Percentiles rank a stretch among this genome's conserved stretches.
These are phyloP conservation scores for Penicillium sp. DNA, from an alignment of 2,329 filamentous ascomycete species.

Conservation along the genomic window DNA sequence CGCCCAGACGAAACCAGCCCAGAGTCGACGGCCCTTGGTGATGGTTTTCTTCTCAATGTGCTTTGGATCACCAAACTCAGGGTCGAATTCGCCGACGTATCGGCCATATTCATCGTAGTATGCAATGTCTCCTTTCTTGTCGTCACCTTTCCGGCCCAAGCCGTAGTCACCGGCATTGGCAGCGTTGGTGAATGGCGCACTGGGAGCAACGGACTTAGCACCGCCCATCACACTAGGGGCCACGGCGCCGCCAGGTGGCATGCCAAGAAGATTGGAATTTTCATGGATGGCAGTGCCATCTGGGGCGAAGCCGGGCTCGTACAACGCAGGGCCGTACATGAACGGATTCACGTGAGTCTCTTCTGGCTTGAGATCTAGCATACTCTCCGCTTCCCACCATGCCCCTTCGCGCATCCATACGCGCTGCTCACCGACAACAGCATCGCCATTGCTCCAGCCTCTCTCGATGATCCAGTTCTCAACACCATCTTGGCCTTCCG, in stretches of 20 bases:
- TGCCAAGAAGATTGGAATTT: conserved; percentile 58
- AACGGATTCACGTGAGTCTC: conserved; percentile 48
- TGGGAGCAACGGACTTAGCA: conserved; percentile 53
- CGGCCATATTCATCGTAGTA: conserved; percentile 71
- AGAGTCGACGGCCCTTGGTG: conserved; percentile 64
- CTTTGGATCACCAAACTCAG: conserved; percentile 74
- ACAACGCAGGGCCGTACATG: conserved; percentile 55
- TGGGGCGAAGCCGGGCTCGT: conserved; percentile 71
- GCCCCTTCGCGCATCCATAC: conserved; percentile 92
- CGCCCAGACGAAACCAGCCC: conserved; percentile 80
- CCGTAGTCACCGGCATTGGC: conserved; percentile 73
- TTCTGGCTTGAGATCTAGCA: conserved; percentile 81
- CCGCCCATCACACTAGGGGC: conserved; percentile 48
- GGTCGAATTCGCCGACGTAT: conserved; percentile 67
- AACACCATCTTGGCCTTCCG: conserved; percentile 85
- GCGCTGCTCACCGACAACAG: conserved; percentile 83
- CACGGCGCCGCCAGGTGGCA: conserved; percentile 45
- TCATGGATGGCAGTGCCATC: conserved; percentile 57
- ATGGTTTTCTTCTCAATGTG: conserved; percentile 69
- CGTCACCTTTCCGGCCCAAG: conserved; percentile 80
- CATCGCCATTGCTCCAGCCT: conserved; percentile 97
- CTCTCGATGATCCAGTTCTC: conserved; percentile 92
- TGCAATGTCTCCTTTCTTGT: conserved; percentile 63
- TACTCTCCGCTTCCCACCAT: conserved; percentile 97
- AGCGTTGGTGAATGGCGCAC: conserved; percentile 52